A percentile compares a stretch with the other conserved stretches of the same genome.
Evolutionary conservation across 306 rosid species (phyloP).

Genomic region (Quillaja saponaria): DNA sequence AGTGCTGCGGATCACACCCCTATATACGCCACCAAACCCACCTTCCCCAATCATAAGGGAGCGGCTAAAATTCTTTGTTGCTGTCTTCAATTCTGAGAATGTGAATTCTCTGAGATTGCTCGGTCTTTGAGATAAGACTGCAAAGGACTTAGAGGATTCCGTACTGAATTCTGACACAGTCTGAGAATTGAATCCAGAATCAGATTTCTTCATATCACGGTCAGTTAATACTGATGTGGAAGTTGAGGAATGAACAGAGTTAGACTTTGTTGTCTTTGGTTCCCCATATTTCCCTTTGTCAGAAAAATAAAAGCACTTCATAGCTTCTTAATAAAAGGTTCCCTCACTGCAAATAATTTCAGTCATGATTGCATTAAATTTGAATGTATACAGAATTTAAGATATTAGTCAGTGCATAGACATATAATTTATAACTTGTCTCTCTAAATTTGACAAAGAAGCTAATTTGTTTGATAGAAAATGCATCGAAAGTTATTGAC

Average conservation of each 20-base stretch:
- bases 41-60: slow-evolving; percentile 65
- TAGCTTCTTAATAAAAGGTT: slow-evolving; percentile 29
- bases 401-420: too few species aligned
- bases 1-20: slow-evolving; percentile 41
- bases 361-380: neutral
- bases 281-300: slow-evolving; percentile 33
- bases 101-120: slow-evolving; percentile 56
- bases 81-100: slow-evolving; percentile 53
- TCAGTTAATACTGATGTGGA: slow-evolving; percentile 43
- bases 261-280: slow-evolving; percentile 38
- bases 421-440: too few species aligned
- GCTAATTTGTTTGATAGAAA: too few species aligned
- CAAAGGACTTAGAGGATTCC: slow-evolving; percentile 52
- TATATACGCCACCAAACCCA: slow-evolving; percentile 61
- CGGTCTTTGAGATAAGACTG: slow-evolving; percentile 50
- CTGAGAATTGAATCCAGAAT: slow-evolving; percentile 51
- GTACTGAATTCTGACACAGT: slow-evolving; percentile 52
- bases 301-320: slow-evolving; percentile 50
- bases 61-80: slow-evolving; percentile 59
- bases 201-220: too few species aligned
- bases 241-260: slow-evolving; percentile 31
- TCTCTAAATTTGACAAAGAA: too few species aligned
- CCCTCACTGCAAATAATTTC: slow-evolving; percentile 32
- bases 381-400: too few species aligned
- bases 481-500: too few species aligned